Base-by-base conservation (phyloP, 1,284 basidiomycete genomes). In the Cutaneotrichosporon cutaneum region DNA sequence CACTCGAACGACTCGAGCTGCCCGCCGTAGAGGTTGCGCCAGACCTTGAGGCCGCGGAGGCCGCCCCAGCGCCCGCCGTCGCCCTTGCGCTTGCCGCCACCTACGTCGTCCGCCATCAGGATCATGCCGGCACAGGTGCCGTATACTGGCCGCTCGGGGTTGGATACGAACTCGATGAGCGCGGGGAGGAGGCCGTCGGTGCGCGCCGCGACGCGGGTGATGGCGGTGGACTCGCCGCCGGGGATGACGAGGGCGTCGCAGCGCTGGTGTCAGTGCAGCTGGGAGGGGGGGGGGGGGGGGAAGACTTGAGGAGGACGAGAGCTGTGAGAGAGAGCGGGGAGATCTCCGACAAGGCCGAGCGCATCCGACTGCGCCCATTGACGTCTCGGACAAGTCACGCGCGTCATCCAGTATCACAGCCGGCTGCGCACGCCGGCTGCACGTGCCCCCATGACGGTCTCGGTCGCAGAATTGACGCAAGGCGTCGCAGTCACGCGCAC, bases 111-210 rank as follows among this genome's bases (percentile, higher is more conserved):
- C 3, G 91, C 85, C 48, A 98, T 85, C 54, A 98, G 82, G 67
- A 99, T 98, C 68, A 95, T 94, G 21, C 95, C 95, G 0, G 95
- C 95, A 77, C 95, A 99, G 0, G 94, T 98, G 3, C 95, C 95
- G 92, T 93, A 99, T 0, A 94, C 86, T 0, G 92, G 88, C 70
- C 88, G 90, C 0, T 75, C 51, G 1, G 77, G 74, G 64, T 82
- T 72, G 80, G 82, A 58, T 82, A 81, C 79, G 88, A 83, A 97
- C 47, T 85, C 83, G 45, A 85, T 84, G 6, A 99, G 83, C 1
- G 91, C 92, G 27, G 90, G 87, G 13, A 93, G 78, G 48, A 99
- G 83, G 0, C 90, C 90, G 0, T 88, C 86, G 1, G 91, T 84
- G 47, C 86, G 85, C 2, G 91, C 89, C 2, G 97, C 84, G 30